A percentile compares a stretch with the other conserved stretches of the same genome.
Evolutionary conservation across 331 rosid genomes (phyloP).

Genomic region (Prunus yedoensis): DNA sequence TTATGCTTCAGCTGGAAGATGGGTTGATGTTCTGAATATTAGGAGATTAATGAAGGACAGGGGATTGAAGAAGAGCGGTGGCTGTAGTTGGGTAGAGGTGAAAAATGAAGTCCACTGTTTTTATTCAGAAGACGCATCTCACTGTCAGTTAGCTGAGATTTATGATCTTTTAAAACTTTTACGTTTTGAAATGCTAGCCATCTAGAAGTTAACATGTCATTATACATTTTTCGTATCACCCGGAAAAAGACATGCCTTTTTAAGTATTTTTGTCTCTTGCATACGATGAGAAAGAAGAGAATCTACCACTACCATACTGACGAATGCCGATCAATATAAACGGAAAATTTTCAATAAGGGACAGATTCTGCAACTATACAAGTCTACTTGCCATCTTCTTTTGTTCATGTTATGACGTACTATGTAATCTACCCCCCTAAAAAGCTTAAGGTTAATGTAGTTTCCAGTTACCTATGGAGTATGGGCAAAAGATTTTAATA

Average conservation of each 20-base stretch:
- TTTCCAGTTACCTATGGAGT: neutral
- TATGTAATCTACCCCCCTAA: neutral
- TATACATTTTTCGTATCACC: no score
- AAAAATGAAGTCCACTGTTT: constrained; percentile 21
- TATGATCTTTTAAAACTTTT: neutral
- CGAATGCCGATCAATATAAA: neutral
- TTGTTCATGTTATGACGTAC: neutral
- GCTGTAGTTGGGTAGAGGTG: constrained; percentile 32
- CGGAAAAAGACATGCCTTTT: no score
- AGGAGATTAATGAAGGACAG: constrained; percentile 17
- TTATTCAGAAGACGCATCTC: constrained; percentile 30
- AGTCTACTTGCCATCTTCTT: neutral
- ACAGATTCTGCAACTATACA: neutral
- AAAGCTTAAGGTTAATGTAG: neutral
- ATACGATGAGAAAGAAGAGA: neutral
- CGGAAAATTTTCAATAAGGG: neutral
- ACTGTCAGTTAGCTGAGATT: constrained; percentile 21
- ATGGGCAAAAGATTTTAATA: neutral
- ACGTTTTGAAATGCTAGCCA: neutral
- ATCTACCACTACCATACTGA: neutral
- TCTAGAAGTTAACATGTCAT: no score
- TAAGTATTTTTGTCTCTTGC: no score
- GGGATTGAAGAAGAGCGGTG: constrained; percentile 25
- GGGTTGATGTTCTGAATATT: constrained; percentile 24
- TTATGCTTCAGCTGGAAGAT: constrained; percentile 20